phyloP scores from a whole-genome alignment of 345 rosid species.

The Heritiera littoralis region DNA sequence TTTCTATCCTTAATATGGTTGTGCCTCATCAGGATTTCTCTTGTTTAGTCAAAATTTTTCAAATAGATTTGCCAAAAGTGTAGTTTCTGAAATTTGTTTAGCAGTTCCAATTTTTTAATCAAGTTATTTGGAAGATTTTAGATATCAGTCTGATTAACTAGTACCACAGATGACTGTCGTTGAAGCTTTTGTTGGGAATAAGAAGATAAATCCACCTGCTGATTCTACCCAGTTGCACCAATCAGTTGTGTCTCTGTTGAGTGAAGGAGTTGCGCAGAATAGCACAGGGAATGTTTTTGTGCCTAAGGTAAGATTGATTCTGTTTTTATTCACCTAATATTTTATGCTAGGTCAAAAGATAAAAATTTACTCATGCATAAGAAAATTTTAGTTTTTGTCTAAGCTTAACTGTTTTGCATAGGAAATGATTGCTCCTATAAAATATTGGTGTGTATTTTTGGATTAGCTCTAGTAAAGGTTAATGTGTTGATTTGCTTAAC shows the following conservation, averaged over 20 bases:
- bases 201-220: constrained; percentile 59
- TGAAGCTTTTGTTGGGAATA: constrained; percentile 77
- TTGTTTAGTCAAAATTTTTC: background rate
- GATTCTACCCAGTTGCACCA: constrained; percentile 54
- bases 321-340: background rate
- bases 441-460: background rate
- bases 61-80: background rate
- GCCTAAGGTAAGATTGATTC: constrained; percentile 55
- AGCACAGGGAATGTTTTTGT: constrained; percentile 83
- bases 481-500: background rate
- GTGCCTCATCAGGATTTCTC: background rate
- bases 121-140: constrained; percentile 10
- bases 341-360: background rate
- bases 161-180: constrained; percentile 89
- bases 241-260: constrained; percentile 55
- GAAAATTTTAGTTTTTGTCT: constrained; percentile 14
- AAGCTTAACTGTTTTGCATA: constrained; percentile 1
- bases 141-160: constrained; percentile 15
- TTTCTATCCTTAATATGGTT: background rate
- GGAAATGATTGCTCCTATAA: background rate
- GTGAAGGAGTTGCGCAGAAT: constrained; percentile 80
- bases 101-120: background rate
- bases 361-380: background rate
- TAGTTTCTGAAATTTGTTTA: constrained; percentile 5
- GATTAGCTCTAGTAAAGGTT: background rate